Percentiles rank a stretch among this genome's conserved stretches.
These are phyloP conservation scores for Rhodotorula sp. DNA, from an alignment of 1,284 basidiomycete genomes.

Conservation along the genomic window DNA sequence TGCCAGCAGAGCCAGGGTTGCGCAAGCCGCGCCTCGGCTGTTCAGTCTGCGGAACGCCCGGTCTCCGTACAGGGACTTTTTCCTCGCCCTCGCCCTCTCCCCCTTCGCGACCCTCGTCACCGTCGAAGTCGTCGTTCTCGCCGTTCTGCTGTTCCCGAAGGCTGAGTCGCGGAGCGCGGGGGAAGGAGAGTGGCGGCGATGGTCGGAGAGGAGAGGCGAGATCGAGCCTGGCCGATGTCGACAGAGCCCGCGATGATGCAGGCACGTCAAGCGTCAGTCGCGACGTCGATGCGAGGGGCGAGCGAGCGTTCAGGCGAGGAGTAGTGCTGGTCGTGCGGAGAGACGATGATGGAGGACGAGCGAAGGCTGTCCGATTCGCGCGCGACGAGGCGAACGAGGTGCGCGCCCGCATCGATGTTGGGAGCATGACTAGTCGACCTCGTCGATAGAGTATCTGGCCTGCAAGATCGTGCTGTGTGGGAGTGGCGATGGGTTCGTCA, in stretches of 20 bases:
- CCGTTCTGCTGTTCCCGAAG: conserved; percentile 7
- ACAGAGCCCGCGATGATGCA: background rate
- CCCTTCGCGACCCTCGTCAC: conserved; percentile 1
- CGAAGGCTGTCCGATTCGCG: background rate
- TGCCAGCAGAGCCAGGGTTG: background rate
- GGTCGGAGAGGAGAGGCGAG: background rate
- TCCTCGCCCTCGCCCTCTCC: conserved; percentile 4
- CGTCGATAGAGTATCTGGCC: background rate
- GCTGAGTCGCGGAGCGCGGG: background rate
- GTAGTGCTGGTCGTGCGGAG: background rate
- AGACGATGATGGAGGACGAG: background rate
- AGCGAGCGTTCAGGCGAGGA: background rate
- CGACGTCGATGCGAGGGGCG: conserved; percentile 8
- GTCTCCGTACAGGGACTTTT: conserved; percentile 10
- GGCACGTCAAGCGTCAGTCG: background rate
- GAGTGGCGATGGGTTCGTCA: background rate
- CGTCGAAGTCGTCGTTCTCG: conserved; percentile 11
- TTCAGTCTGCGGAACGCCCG: conserved; percentile 10
- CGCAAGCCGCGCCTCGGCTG: conserved; percentile 5
- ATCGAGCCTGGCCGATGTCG: background rate
- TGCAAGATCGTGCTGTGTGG: background rate
- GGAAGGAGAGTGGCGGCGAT: background rate
- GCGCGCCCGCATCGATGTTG: conserved; percentile 2
- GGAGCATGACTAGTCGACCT: conserved; percentile 1
- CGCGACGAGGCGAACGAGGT: conserved; percentile 1